phyloP scores from a whole-genome alignment of 2,329 filamentous ascomycete species.

The Aureobasidium leucospermi region DNA sequence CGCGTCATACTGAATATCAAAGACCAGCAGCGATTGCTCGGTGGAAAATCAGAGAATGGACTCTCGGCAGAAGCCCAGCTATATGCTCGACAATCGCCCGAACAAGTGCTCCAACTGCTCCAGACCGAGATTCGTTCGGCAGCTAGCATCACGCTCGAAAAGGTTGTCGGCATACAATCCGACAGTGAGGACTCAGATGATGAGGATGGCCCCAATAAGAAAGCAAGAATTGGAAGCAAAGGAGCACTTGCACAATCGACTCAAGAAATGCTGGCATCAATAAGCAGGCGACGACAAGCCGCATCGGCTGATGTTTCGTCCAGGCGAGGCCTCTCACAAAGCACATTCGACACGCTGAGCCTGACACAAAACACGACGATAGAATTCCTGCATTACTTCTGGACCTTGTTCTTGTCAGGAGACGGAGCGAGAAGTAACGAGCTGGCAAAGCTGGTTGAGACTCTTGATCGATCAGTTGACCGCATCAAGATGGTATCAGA shows the following conservation, averaged over 20 bases:
- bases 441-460: slow-evolving; percentile 73
- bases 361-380: slow-evolving; percentile 86
- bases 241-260: slow-evolving; percentile 58
- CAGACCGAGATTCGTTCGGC: slow-evolving; percentile 49
- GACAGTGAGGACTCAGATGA: slow-evolving; percentile 52
- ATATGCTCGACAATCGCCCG: slow-evolving; percentile 64
- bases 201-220: slow-evolving; percentile 37
- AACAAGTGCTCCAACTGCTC: slow-evolving; percentile 58
- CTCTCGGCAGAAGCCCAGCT: slow-evolving; percentile 43
- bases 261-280: slow-evolving; percentile 57
- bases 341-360: slow-evolving; percentile 54
- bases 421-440: slow-evolving; percentile 71
- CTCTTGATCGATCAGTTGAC: slow-evolving; percentile 66
- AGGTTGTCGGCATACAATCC: slow-evolving; percentile 61
- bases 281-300: slow-evolving; percentile 42
- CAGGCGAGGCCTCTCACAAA: slow-evolving; percentile 30
- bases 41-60: slow-evolving; percentile 36
- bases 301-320: slow-evolving; percentile 17
- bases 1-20: slow-evolving; percentile 80
- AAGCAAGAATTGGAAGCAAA: slow-evolving; percentile 61
- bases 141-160: slow-evolving; percentile 44
- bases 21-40: slow-evolving; percentile 79
- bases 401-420: slow-evolving; percentile 83
- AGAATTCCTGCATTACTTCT: slow-evolving; percentile 97
- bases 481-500: slow-evolving; percentile 74